A percentile compares a stretch with the other conserved stretches of the same genome.
phyloP scores from a whole-genome alignment of 805 yeast species.

The Yamadazyma sp. region DNA sequence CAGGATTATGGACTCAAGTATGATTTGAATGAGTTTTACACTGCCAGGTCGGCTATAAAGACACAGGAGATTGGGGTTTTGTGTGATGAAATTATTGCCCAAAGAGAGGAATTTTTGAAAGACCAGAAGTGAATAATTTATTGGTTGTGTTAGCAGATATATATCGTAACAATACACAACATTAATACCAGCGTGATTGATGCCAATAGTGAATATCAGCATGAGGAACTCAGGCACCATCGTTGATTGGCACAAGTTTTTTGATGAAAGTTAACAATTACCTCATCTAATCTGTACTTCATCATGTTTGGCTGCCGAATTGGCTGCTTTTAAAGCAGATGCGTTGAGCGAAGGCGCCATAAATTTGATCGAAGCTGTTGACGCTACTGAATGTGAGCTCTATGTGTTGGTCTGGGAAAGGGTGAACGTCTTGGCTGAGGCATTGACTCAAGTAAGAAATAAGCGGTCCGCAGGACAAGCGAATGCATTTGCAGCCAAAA shows the following conservation, averaged over 20 bases:
- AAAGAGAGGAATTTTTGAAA: conserved; percentile 20
- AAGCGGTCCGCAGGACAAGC: conserved; percentile 17
- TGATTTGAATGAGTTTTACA: conserved; percentile 68
- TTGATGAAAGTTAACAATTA: too few relatives aligned
- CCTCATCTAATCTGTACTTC: too few relatives aligned
- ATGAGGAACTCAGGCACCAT: too few relatives aligned
- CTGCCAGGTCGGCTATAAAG: conserved; percentile 60
- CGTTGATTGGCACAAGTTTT: too few relatives aligned
- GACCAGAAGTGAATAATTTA: background rate
- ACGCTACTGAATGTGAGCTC: background rate
- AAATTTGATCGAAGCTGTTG: background rate
- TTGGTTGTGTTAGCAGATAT: too few relatives aligned
- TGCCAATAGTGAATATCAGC: too few relatives aligned
- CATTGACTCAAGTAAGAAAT: conserved; percentile 21
- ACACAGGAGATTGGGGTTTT: conserved; percentile 68
- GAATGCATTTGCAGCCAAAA: conserved; percentile 16
- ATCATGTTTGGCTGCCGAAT: too few relatives aligned
- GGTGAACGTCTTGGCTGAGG: conserved; percentile 30
- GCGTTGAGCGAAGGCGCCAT: too few relatives aligned
- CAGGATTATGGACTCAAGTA: conserved; percentile 54
- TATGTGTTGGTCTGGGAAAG: conserved; percentile 30
- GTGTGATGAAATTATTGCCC: conserved; percentile 50
- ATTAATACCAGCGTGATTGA: too few relatives aligned
- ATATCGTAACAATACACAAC: too few relatives aligned
- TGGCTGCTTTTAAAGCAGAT: too few relatives aligned